phyloP scores from a whole-genome alignment of 1,139 yeast genomes.

The Yamadazyma atlantica region DNA sequence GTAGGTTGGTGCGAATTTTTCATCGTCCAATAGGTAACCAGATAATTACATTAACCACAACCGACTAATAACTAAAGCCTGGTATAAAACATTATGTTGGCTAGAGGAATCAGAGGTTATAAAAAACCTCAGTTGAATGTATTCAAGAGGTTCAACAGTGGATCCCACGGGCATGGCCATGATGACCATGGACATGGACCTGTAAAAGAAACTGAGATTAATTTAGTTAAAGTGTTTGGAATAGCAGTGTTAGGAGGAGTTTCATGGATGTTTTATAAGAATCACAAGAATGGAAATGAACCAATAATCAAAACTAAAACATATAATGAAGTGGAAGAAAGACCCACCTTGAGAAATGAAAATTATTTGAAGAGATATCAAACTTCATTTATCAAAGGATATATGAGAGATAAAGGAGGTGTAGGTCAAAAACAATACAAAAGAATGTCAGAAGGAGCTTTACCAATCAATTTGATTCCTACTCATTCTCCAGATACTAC shows the following conservation, averaged over 20 bases:
- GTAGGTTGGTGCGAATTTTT: neutral
- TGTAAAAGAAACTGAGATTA: constrained; percentile 38
- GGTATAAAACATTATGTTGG: neutral
- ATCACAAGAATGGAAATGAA: constrained; percentile 34
- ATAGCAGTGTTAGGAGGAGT: constrained; percentile 43
- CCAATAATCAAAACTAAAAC: constrained; percentile 42
- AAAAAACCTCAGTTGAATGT: constrained; percentile 2
- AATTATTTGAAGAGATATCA: constrained; percentile 40
- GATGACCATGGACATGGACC: constrained; percentile 25
- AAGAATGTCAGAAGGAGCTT: constrained; percentile 29
- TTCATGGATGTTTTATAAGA: constrained; percentile 37
- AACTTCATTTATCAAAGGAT: constrained; percentile 42
- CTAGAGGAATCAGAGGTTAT: neutral
- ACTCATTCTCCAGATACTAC: constrained; percentile 44
- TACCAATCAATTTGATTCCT: constrained; percentile 39
- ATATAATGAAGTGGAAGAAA: constrained; percentile 39
- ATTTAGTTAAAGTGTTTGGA: constrained; percentile 42
- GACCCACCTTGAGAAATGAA: constrained; percentile 38
- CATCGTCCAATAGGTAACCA: neutral
- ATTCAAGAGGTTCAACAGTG: constrained; percentile 34
- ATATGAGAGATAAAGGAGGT: constrained; percentile 49
- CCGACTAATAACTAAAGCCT: neutral
- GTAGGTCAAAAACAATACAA: constrained; percentile 45
- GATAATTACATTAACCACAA: neutral
- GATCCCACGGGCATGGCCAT: constrained; percentile 24